Evolutionary conservation across 495 filamentous ascomycete species (phyloP), one percentile per base, ranked within the genome.

Genomic region (Penicillium taxi): DNA sequence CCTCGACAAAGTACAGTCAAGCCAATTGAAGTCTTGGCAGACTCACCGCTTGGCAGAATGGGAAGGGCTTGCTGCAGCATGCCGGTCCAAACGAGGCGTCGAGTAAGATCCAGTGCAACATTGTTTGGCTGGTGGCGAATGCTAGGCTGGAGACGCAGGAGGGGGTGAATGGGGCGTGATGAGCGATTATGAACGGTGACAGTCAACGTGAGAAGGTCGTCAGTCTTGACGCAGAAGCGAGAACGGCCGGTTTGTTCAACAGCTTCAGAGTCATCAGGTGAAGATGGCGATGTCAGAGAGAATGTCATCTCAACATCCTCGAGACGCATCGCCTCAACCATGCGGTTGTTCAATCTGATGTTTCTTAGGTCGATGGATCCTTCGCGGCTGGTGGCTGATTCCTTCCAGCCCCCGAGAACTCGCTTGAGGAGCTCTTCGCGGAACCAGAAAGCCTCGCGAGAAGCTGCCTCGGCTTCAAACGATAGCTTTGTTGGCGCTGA

Each of bases 391-490:
- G 73, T 73, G 1, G 67, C 61, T 13, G 69, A 43, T 16, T 86
- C 81, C 21, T 66, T 73, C 89, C 89, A 96, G 2, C 65, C 70
- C 2, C 78, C 89, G 4, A 62, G 63, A 2, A 94, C 56, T 14
- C 69, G 67, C 39, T 84, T 82, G 7, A 96, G 70, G 2, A 96
- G 70, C 52, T 80, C 82, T 51, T 93, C 83, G 5, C 89, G 75
- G 62, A 86, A 95, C 89, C 89, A 95, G 58, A 95, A 95, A 2
- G 81, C 79, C 62, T 94, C 86, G 24, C 89, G 73, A 27, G 71
- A 80, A 5, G 80, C 75, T 22, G 80, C 75, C 59, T 96, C 88
- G 17, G 72, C 75, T 40, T 91, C 84, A 2, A 85, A 82, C 0
- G 82, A 80, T 32, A 84, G 70, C 45, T 86, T n/a, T 84, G 42